These are phyloP conservation scores for Leccinum arenicola DNA, from an alignment of 768 basidiomycete species.

Conservation along the genomic window DNA sequence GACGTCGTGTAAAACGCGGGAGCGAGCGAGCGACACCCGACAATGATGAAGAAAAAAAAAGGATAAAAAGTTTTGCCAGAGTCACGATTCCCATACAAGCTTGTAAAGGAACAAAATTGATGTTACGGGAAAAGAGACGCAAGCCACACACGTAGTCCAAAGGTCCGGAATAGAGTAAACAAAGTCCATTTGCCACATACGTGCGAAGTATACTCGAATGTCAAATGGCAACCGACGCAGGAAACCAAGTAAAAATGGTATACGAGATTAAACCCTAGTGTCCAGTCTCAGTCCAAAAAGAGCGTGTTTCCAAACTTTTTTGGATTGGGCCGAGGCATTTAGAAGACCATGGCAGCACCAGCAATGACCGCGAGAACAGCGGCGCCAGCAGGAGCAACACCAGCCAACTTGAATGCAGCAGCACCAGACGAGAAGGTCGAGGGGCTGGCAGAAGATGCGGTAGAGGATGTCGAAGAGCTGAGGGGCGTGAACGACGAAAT, in stretches of 20 bases:
- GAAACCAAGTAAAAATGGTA: not conserved
- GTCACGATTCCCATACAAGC: not conserved
- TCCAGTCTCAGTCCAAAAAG: not conserved
- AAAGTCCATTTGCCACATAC: not conserved
- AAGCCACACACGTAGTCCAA: slow-evolving; percentile 2
- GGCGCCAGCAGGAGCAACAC: slow-evolving; percentile 33
- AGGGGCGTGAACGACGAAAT: not conserved
- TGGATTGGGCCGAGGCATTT: slow-evolving; percentile 18
- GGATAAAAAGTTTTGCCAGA: not conserved
- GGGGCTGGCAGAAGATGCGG: slow-evolving; percentile 23
- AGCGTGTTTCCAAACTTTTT: not conserved
- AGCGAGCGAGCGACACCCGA: slow-evolving; percentile 1
- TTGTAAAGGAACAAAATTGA: not conserved
- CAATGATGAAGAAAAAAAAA: not conserved
- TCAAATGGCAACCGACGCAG: not conserved
- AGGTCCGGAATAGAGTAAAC: not conserved
- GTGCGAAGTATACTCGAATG: not conserved
- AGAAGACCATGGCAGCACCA: slow-evolving; percentile 49
- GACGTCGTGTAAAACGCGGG: slow-evolving; percentile 3
- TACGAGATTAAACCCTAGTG: not conserved
- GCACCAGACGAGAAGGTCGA: slow-evolving; percentile 24
- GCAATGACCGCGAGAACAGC: slow-evolving; percentile 45
- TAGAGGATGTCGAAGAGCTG: not conserved
- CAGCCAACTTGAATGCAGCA: slow-evolving; percentile 32
- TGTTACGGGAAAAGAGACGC: slow-evolving; percentile 5